These are phyloP conservation scores for Emmonsia crescens DNA, from an alignment of 2,329 filamentous ascomycete species.

Conservation along the genomic window DNA sequence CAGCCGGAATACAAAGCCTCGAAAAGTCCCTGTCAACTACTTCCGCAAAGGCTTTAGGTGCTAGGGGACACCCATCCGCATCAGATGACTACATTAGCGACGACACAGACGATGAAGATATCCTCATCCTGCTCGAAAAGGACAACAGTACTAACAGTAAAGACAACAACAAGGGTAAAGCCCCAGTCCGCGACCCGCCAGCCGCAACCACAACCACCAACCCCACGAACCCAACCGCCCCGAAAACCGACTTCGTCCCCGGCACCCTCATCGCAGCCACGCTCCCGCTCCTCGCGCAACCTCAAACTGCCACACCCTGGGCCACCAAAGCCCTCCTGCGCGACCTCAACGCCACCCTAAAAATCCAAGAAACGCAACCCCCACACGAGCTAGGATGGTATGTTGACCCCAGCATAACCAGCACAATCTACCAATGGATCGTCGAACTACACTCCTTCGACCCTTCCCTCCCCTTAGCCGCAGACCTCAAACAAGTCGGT, in stretches of 20 bases:
- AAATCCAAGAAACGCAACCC: slow-evolving; percentile 51
- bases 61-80: neutral
- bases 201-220: neutral
- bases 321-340: slow-evolving; percentile 54
- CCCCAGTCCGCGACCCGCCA: neutral
- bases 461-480: slow-evolving; percentile 52
- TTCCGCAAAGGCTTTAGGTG: neutral
- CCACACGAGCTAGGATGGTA: slow-evolving; percentile 70
- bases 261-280: slow-evolving; percentile 51
- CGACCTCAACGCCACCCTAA: slow-evolving; percentile 54
- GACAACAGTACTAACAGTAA: slow-evolving; percentile 1
- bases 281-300: slow-evolving; percentile 55
- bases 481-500: slow-evolving; percentile 57
- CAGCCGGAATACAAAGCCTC: neutral
- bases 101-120: slow-evolving; percentile 39
- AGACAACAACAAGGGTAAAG: slow-evolving; percentile 2
- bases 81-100: slow-evolving; percentile 26
- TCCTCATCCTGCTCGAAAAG: slow-evolving; percentile 25
- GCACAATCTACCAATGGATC: slow-evolving; percentile 83
- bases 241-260: slow-evolving; percentile 53
- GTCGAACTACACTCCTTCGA: slow-evolving; percentile 82
- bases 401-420: slow-evolving; percentile 54
- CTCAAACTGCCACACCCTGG: slow-evolving; percentile 50
- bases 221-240: slow-evolving; percentile 6
- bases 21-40: neutral